phyloP scores from a whole-genome alignment of 192 early-diverging fungal species.

The Backusella psychrophila region DNA sequence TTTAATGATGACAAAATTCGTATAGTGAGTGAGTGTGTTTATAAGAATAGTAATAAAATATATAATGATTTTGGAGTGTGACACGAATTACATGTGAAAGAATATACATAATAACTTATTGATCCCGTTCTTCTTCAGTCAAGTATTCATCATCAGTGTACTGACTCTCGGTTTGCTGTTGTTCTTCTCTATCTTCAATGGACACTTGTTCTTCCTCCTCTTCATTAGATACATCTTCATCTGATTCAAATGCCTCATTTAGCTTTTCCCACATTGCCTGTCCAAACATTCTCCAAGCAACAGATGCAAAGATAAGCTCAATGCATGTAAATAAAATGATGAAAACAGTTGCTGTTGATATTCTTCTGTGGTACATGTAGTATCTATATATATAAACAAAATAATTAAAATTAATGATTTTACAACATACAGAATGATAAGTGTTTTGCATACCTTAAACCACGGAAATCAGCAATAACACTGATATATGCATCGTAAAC shows the following conservation, averaged over 20 bases:
- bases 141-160: neutral
- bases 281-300: slow-evolving; percentile 45
- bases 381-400: slow-evolving; percentile 34
- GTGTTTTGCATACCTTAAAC: slow-evolving; percentile 42
- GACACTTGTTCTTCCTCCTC: neutral
- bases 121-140: neutral
- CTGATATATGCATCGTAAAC: slow-evolving; percentile 49
- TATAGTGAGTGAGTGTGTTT: neutral
- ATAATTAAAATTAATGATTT: neutral
- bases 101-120: neutral
- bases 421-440: too few relatives aligned
- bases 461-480: slow-evolving; percentile 57
- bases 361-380: slow-evolving; percentile 53
- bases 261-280: slow-evolving; percentile 19
- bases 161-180: neutral
- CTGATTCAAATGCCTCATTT: slow-evolving; percentile 3
- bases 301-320: slow-evolving; percentile 47
- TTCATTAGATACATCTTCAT: neutral
- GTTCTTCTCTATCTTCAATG: neutral
- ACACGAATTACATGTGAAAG: slow-evolving; percentile 1
- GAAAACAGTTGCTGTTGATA: slow-evolving; percentile 44
- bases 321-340: slow-evolving; percentile 43
- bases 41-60: neutral
- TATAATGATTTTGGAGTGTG: neutral
- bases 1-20: neutral